A percentile compares a stretch with the other conserved stretches of the same genome.
Evolutionary conservation across 768 basidiomycete species (phyloP).

Genomic region (Suillus brevipes): DNA sequence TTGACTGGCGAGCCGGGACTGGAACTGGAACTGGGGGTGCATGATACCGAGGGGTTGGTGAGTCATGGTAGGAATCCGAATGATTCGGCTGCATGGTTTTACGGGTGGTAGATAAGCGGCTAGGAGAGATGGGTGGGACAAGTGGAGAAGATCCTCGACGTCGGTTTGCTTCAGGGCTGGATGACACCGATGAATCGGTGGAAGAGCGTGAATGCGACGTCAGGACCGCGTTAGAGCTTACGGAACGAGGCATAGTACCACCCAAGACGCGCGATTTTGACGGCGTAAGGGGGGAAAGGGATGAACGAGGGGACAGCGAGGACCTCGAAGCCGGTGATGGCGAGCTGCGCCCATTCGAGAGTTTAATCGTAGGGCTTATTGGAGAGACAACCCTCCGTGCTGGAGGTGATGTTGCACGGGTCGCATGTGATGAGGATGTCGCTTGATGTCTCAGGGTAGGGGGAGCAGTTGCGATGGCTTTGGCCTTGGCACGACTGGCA

Average conservation of each 20-base stretch:
- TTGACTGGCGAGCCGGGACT: constrained; percentile 43
- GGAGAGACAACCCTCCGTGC: constrained; percentile 42
- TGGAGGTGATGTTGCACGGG: constrained; percentile 43
- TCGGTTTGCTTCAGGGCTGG: constrained; percentile 30
- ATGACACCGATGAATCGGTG: constrained; percentile 40
- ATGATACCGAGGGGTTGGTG: constrained; percentile 22
- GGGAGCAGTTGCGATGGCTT: constrained; percentile 78
- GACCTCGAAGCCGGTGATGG: constrained; percentile 42
- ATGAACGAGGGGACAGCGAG: constrained; percentile 47
- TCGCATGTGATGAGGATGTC: constrained; percentile 64
- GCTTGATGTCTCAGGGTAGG: constrained; percentile 81
- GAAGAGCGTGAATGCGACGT: constrained; percentile 45
- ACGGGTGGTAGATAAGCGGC: constrained; percentile 37
- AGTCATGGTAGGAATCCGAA: constrained; percentile 34
- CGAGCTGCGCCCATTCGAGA: constrained; percentile 41
- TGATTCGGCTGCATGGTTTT: constrained; percentile 40
- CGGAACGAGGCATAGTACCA: constrained; percentile 41
- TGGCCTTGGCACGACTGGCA: constrained; percentile 86
- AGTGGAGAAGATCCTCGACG: constrained; percentile 55
- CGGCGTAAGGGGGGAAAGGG: constrained; percentile 47
- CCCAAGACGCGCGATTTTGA: constrained; percentile 44
- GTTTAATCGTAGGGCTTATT: constrained; percentile 42
- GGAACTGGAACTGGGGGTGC: constrained; percentile 30
- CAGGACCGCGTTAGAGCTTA: constrained; percentile 35
- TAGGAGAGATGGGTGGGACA: constrained; percentile 29